phyloP scores from a whole-genome alignment of 805 yeast genomes.

The Cyberlindnera bimundalis region DNA sequence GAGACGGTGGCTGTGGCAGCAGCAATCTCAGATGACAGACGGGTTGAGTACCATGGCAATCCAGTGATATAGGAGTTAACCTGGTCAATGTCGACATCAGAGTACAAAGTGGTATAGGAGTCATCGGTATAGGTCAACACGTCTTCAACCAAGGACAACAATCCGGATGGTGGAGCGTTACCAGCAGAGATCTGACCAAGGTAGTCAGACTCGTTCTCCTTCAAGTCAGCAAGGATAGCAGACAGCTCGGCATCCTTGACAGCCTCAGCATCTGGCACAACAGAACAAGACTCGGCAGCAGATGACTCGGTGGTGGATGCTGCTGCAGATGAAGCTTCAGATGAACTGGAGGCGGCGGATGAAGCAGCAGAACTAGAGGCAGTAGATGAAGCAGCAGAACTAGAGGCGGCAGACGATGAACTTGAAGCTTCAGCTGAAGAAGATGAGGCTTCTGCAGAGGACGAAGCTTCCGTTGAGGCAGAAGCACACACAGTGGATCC shows the following conservation, averaged over 20 bases:
- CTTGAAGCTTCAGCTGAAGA: not conserved
- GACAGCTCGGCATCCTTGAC: slow-evolving; percentile 6
- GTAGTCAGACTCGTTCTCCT: slow-evolving; percentile 19
- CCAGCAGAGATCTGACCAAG: slow-evolving; percentile 19
- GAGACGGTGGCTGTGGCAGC: slow-evolving; percentile 15
- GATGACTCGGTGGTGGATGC: not conserved
- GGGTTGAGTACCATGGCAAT: slow-evolving; percentile 32
- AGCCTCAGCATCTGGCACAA: slow-evolving; percentile 2
- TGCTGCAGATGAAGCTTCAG: not conserved
- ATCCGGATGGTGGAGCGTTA: slow-evolving; percentile 28
- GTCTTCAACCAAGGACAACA: slow-evolving; percentile 27
- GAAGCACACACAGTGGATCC: slow-evolving; percentile 5
- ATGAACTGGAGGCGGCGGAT: not conserved
- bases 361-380: not conserved
- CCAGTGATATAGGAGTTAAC: slow-evolving; percentile 28
- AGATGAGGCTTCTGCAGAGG: not conserved
- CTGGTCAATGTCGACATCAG: slow-evolving; percentile 24
- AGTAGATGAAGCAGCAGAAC: slow-evolving; percentile 14
- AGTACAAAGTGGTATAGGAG: slow-evolving; percentile 31
- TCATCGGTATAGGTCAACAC: slow-evolving; percentile 32
- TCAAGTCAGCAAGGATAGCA: slow-evolving; percentile 19
- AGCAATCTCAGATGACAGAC: slow-evolving; percentile 15
- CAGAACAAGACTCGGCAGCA: slow-evolving; percentile 1
- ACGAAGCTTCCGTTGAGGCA: not conserved
- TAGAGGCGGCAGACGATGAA: slow-evolving; percentile 4